Base-by-base conservation (phyloP, 1,139 yeast species). In the Candida sojae region DNA sequence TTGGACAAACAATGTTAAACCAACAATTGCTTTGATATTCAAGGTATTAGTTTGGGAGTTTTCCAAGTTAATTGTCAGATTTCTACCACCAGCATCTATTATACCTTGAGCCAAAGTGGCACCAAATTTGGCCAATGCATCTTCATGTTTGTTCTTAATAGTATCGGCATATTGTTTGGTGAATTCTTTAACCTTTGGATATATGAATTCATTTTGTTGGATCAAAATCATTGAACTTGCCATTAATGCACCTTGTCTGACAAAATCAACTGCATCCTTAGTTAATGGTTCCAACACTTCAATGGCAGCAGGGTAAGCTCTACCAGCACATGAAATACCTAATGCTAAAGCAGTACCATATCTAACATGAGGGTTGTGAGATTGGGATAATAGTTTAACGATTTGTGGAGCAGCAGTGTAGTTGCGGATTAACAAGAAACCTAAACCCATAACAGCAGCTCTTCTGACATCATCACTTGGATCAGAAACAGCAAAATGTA, bases 41-140 rank as follows among this genome's bases (percentile, higher is more conserved):
- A 93, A 79, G 12, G 96, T 91, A 52, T 91, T 96, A 34, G 97
- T 90, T 57, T 90, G 93, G n/a, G 84, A 63, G 64, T 93, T 89
- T 67, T 93, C 98, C 49, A 93, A 76, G 57, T 88, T 88, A 55
- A 93, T 91, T 0, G 98, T 92, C n/a, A 89, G 96, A 61, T 95
- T 93, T 66, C 99, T 84, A 21, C 99, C 99, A 70, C 99, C 98
- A 11, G 99, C 99, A 71, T 93, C 98, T 66, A 95, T 86, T 57
- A 93, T 93, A 67, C 99, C 99, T 72, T 92, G 98, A 10, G 97
- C 93, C 47, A 95, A 75, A 17, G 97, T 90, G 36, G 99, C 98
- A 64, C 99, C 99, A 68, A 92, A 93, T 70, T 91, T 92, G 40
- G 98, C 97, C 70, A 95, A 80, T 6, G 97, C 96, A 70, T 93